Conservation (phyloP, 129 eudicot genomes). For the Daucus carota region DNA sequence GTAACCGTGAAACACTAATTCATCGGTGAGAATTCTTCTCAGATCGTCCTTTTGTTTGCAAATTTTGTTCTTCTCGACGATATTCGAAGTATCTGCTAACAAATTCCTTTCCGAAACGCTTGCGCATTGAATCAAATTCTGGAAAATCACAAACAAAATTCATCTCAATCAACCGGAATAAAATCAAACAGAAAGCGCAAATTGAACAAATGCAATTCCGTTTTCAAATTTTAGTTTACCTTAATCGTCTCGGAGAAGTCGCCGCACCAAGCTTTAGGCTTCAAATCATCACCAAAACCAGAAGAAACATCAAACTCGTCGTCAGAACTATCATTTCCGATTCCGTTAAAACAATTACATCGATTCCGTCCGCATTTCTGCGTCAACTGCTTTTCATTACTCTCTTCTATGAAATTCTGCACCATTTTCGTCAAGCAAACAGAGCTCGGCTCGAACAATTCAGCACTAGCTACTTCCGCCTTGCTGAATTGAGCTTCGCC, state of each 20-base stretch:
- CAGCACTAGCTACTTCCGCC: constrained; percentile 15
- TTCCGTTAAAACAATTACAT: constrained; percentile 79
- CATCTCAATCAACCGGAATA: not conserved
- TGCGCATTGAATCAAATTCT: constrained; percentile 69
- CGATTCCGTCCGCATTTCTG: constrained; percentile 64
- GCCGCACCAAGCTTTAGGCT: constrained; percentile 24
- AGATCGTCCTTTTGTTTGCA: constrained; percentile 56
- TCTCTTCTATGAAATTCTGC: constrained; percentile 69
- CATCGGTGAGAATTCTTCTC: constrained; percentile 37
- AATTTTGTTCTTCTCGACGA: constrained; percentile 50
- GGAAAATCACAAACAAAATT: constrained; percentile 4
- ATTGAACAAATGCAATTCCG: not conserved
- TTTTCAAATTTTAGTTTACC: constrained; percentile 24
- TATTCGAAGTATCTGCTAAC: constrained; percentile 57
- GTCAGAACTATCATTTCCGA: constrained; percentile 63
- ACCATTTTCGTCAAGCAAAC: constrained; percentile 83
- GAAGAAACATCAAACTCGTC: constrained; percentile 50
- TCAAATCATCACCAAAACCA: constrained; percentile 38
- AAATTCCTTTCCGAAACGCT: constrained; percentile 55
- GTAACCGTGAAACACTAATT: constrained; percentile 38
- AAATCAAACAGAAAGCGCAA: not conserved
- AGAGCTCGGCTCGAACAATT: constrained; percentile 74
- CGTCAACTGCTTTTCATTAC: constrained; percentile 45
- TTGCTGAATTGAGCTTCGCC: constrained; percentile 23
- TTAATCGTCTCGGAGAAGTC: constrained; percentile 54